Conservation (phyloP, 306 rosid genomes). For the Pachyrhizus erosus region DNA sequence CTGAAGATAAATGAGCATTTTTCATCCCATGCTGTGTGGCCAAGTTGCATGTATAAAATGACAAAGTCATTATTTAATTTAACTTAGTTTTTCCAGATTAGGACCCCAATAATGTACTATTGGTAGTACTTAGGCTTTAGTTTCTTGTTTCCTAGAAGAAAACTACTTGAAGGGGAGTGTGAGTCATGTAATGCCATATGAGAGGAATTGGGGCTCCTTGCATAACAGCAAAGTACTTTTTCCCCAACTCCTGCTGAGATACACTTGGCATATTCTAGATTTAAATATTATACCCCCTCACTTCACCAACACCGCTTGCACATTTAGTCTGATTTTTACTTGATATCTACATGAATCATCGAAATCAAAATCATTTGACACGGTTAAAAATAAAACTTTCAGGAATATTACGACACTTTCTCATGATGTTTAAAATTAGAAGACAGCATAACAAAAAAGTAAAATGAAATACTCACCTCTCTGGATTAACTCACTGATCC, state of each 20-base stretch:
- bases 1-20: constrained; percentile 37
- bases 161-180: background rate
- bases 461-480: background rate
- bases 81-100: constrained; percentile 37
- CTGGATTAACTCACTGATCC: background rate
- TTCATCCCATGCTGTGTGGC: constrained; percentile 40
- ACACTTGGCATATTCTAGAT: background rate
- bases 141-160: constrained; percentile 1
- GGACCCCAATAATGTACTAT: constrained; percentile 35
- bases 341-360: background rate
- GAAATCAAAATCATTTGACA: background rate
- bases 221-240: background rate
- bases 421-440: background rate
- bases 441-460: background rate
- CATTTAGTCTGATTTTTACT: background rate
- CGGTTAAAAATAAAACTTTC: background rate
- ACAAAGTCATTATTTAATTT: constrained; percentile 37
- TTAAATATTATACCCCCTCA: background rate
- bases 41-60: constrained; percentile 39
- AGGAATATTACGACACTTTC: too few species aligned
- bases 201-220: constrained; percentile 27
- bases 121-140: constrained; percentile 39
- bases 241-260: background rate
- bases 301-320: background rate
- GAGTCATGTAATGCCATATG: constrained; percentile 31